phyloP scores from a whole-genome alignment of 306 rosid species.

The Luffa aegyptiaca region DNA sequence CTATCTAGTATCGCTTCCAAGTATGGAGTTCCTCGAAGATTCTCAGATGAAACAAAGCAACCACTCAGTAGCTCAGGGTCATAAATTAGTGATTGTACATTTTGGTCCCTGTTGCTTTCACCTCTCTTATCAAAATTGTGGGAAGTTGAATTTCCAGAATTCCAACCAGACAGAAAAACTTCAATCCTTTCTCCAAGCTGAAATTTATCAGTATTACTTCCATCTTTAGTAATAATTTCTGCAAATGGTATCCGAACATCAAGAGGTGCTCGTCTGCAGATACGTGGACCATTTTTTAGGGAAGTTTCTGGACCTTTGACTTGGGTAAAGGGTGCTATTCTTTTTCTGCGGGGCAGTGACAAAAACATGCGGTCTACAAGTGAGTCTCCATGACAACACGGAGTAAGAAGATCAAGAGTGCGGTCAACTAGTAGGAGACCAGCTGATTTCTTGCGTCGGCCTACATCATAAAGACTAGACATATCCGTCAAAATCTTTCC shows the following conservation, averaged over 20 bases:
- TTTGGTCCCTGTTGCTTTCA: constrained; percentile 38
- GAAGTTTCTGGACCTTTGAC: constrained; percentile 42
- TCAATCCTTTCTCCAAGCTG: constrained; percentile 52
- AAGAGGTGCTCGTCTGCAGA: constrained; percentile 56
- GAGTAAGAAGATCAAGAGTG: constrained; percentile 91
- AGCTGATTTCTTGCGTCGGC: constrained; percentile 75
- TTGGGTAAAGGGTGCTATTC: constrained; percentile 32
- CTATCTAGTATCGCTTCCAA: constrained; percentile 83
- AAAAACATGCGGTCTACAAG: constrained; percentile 76
- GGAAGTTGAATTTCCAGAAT: constrained; percentile 43
- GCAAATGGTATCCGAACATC: constrained; percentile 77
- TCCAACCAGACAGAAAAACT: constrained; percentile 75
- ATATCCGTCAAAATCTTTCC: constrained; percentile 81
- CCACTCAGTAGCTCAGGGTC: constrained; percentile 46
- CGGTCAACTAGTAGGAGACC: constrained; percentile 83
- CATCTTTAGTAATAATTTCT: constrained; percentile 47
- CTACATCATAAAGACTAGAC: constrained; percentile 95
- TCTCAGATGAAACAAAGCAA: constrained; percentile 62
- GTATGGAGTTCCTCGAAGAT: constrained; percentile 63
- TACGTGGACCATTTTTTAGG: constrained; percentile 36
- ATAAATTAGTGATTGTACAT: constrained; percentile 23
- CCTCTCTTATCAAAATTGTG: constrained; percentile 41
- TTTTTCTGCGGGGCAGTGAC: constrained; percentile 55
- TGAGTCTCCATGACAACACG: constrained; percentile 90
- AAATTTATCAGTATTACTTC: constrained; percentile 30